Conservation (phyloP, 179 eudicot species). For the Heliamphora pulchella region DNA sequence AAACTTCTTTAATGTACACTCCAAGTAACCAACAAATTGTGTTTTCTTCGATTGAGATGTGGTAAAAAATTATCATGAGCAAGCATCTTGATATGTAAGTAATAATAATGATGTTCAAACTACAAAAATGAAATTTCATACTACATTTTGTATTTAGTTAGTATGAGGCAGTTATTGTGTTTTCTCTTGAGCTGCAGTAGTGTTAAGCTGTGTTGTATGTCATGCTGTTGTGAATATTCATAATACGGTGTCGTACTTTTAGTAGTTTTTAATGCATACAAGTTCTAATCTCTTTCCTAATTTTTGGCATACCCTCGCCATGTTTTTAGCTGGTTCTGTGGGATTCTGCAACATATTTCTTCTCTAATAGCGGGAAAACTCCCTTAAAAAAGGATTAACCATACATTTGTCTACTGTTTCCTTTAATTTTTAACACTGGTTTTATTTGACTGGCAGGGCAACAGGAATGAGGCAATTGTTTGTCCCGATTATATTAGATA, state of each 20-base stretch:
- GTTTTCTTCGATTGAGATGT: not conserved
- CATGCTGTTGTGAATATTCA: not conserved
- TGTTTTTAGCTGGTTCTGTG: not conserved
- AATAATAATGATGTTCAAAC: not conserved
- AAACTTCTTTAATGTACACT: not conserved
- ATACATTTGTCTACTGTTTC: not conserved
- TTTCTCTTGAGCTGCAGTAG: not conserved
- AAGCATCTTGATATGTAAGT: not conserved
- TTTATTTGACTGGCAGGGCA: slow-evolving; percentile 43
- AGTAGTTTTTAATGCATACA: not conserved
- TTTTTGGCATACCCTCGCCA: not conserved
- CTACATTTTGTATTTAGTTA: not conserved
- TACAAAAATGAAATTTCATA: not conserved
- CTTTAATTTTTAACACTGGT: not conserved
- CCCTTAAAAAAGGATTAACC: not conserved
- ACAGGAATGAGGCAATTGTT: slow-evolving; percentile 28
- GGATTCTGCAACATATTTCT: not conserved
- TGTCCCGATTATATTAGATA: slow-evolving; percentile 53
- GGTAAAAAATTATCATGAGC: not conserved
- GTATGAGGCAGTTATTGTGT: not conserved
- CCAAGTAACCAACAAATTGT: not conserved
- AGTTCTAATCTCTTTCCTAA: not conserved
- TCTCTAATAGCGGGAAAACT: not conserved
- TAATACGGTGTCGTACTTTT: not conserved
- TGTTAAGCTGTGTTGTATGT: not conserved